phyloP scores from a whole-genome alignment of 2,329 filamentous ascomycete genomes.

The Epichloe sp. region DNA sequence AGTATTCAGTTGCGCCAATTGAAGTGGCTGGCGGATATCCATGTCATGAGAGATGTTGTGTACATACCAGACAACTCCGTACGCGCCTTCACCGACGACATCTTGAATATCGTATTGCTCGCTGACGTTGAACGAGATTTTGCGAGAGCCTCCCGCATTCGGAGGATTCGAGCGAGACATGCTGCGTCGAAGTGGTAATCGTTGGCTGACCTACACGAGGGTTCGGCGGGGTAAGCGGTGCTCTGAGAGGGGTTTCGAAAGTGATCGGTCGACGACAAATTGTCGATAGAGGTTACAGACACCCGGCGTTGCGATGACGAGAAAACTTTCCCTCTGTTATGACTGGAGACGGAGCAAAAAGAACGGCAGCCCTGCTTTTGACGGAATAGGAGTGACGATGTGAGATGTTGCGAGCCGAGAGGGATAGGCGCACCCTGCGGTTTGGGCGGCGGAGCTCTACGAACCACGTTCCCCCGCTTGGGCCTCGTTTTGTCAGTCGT shows the following conservation, averaged over 20 bases:
- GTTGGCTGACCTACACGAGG: not conserved
- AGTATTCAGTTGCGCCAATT: not conserved
- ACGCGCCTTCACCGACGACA: constrained; percentile 96
- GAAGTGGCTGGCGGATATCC: not conserved
- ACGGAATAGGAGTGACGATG: not conserved
- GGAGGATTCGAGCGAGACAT: constrained; percentile 47
- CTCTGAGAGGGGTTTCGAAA: not conserved
- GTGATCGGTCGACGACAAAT: not conserved
- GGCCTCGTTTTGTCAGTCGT: constrained; percentile 1
- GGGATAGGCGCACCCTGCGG: constrained; percentile 1
- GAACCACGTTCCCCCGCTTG: constrained; percentile 5
- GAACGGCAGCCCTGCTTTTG: not conserved
- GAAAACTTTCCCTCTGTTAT: not conserved
- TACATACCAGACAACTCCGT: constrained; percentile 86
- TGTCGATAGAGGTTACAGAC: not conserved
- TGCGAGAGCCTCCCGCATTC: constrained; percentile 56
- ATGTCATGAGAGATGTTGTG: not conserved
- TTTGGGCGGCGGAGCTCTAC: constrained; percentile 2
- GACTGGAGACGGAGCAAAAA: not conserved
- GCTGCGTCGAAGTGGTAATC: constrained; percentile 9
- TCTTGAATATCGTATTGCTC: constrained; percentile 99
- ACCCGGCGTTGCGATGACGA: not conserved
- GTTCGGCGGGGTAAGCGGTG: constrained; percentile 1
- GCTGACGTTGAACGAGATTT: constrained; percentile 99
- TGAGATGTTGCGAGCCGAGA: not conserved